Evolutionary conservation across 257 asterid genomes (phyloP), one percentile per base, ranked within the genome.

Genomic region (Asclepias syriaca): DNA sequence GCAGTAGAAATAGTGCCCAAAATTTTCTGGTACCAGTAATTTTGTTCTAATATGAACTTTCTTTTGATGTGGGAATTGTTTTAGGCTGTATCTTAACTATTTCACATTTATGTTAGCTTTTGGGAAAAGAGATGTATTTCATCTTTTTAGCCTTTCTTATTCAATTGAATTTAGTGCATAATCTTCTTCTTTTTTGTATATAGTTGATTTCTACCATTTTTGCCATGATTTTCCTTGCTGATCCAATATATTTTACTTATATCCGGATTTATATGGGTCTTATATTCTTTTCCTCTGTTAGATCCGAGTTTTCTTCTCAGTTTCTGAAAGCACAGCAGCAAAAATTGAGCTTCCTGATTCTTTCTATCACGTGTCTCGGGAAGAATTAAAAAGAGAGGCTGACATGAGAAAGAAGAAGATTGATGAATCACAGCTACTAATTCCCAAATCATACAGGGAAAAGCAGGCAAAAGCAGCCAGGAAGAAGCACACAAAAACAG

Each of bases 301-400:
- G 99, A 81, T 87, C 27, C 86, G 85, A 73, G 99, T 95, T 21
- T 92, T 95, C 90, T 88, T 87, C 77, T 85, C 99, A 54, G 95
- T 92, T 74, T 76, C 97, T 3, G 99, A 95, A 83, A 90, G 84
- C 68, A 83, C 85, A 22, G 98, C 98, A 0, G 96, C 97, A 7
- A 90, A 72, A 82, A 90, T 95, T 18, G 94, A 85, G 89, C 77
- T 95, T 66, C 98, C 98, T 8, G 96, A 87, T 77, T 84, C 96
- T 4, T 92, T 87, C 80, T 95, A 87, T 85, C 87, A 83, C 79
- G 92, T 85, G 70, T 72, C 96, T 2, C 83, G 85, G 9, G 89
- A 79, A 80, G 99, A 95, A 81, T 29, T 92, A 81, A 95, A 78
- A 82, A 85, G 96, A 76, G 98, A 92, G 79, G 86, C 96, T 19